These are phyloP conservation scores for Globisporangium emineosum DNA, from an alignment of 352 stramenopile species.

Conservation along the genomic window DNA sequence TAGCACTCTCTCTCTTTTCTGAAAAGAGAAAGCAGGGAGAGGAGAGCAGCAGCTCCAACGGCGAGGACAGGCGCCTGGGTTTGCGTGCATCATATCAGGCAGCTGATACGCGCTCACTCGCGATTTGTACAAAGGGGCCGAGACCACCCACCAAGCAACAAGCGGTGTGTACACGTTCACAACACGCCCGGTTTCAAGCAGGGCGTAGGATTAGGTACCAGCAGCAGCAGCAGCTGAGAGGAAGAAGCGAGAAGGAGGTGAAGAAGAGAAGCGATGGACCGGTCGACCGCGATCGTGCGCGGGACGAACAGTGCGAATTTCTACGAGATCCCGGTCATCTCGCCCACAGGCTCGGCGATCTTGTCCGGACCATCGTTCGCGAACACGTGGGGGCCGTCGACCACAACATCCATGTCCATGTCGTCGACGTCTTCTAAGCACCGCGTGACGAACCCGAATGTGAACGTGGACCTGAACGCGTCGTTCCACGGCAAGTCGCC, in stretches of 20 bases:
- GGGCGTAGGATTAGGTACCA: neutral
- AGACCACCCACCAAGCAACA: neutral
- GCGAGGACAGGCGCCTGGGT: neutral
- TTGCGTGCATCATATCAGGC: neutral
- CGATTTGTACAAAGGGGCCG: neutral
- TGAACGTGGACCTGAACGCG: constrained; percentile 38
- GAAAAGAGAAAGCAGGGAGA: neutral
- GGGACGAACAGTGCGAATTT: constrained; percentile 59
- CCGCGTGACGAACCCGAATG: constrained; percentile 25
- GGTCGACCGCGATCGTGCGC: constrained; percentile 44
- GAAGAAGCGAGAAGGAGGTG: neutral
- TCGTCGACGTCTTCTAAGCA: constrained; percentile 31
- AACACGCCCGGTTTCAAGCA: neutral
- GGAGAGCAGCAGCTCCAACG: neutral
- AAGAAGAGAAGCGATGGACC: constrained; percentile 25
- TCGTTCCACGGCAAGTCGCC: constrained; percentile 24
- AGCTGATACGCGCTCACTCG: neutral
- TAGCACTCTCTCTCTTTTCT: neutral
- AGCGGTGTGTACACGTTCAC: neutral
- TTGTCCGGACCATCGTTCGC: constrained; percentile 15
- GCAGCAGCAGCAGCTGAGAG: constrained; percentile 5
- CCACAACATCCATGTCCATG: constrained; percentile 18
- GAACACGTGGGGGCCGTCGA: constrained; percentile 21
- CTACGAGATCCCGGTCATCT: constrained; percentile 46
- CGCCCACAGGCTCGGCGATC: constrained; percentile 16